Evolutionary conservation across 2,329 filamentous ascomycete species (phyloP), one percentile per base, ranked within the genome.

Genomic region (Talaromyces sp.): DNA sequence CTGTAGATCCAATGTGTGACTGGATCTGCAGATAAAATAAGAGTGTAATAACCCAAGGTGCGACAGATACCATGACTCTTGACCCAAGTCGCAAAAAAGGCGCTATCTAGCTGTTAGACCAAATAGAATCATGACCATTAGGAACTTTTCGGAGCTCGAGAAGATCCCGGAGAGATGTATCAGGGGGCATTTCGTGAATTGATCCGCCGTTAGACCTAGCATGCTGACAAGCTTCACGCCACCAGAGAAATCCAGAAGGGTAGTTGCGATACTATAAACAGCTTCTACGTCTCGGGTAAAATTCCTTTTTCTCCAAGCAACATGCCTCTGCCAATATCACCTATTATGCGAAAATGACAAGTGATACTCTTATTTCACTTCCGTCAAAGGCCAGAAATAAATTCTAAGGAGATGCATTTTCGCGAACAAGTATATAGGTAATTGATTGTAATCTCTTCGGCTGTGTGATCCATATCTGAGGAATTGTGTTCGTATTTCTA

Each of bases 311-410:
- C 25, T 5, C 19, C 29, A 0, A 38, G 15, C 13, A 22, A 34
- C 17, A 54, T 51, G 47, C 60, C 54, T 40, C 34, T 36, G 17
- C 47, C 47, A 53, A 62, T 62, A 40, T 40, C 45, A n/a, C 60
- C 47, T 62, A n/a, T n/a, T n/a, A n/a, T n/a, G n/a, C n/a, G n/a
- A n/a, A n/a, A n/a, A n/a, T n/a, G n/a, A n/a, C n/a, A n/a, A n/a
- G n/a, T n/a, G n/a, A n/a, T n/a, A n/a, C n/a, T n/a, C n/a, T n/a
- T n/a, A n/a, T n/a, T n/a, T n/a, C n/a, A n/a, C n/a, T n/a, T n/a
- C n/a, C n/a, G n/a, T n/a, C n/a, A n/a, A n/a, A n/a, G n/a, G n/a
- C n/a, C n/a, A n/a, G n/a, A n/a, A n/a, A n/a, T n/a, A n/a, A n/a
- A n/a, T n/a, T n/a, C n/a, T n/a, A n/a, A n/a, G n/a, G n/a, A n/a